phyloP scores from a whole-genome alignment of 2,329 filamentous ascomycete species.

The Fusarium humuli region DNA sequence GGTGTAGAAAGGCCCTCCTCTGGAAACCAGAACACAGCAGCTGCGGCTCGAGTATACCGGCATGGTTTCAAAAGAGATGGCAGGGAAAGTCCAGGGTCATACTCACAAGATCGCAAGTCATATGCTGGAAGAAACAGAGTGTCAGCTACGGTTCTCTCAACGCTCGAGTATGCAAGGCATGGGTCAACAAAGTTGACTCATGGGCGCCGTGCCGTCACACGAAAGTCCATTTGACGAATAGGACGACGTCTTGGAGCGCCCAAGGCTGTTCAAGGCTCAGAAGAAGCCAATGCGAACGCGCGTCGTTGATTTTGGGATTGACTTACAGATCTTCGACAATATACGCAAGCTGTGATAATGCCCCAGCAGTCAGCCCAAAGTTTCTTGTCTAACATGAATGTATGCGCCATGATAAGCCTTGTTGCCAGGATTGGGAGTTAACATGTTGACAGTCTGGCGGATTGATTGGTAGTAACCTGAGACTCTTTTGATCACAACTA shows the following conservation, averaged over 20 bases:
- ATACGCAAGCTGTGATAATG: slow-evolving; percentile 76
- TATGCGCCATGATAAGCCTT: slow-evolving; percentile 26
- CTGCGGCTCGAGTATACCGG: slow-evolving; percentile 19
- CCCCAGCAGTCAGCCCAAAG: slow-evolving; percentile 48
- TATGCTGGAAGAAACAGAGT: slow-evolving; percentile 70
- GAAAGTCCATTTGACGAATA: slow-evolving; percentile 27
- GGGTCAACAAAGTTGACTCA: slow-evolving; percentile 22
- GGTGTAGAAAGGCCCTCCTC: slow-evolving; percentile 23
- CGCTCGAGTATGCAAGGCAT: slow-evolving; percentile 28
- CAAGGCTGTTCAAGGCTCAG: slow-evolving; percentile 21
- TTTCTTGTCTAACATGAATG: slow-evolving; percentile 37
- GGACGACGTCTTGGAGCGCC: slow-evolving; percentile 30
- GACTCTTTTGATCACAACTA: slow-evolving; percentile 28
- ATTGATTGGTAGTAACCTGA: slow-evolving; percentile 27
- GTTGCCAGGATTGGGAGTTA: slow-evolving; percentile 19
- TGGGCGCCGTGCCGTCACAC: slow-evolving; percentile 34
- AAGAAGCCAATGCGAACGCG: slow-evolving; percentile 38
- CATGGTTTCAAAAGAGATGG: slow-evolving; percentile 42
- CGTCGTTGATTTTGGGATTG: slow-evolving; percentile 48
- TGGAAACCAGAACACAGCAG: slow-evolving; percentile 16
- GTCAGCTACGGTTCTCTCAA: slow-evolving; percentile 45
- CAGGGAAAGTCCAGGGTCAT: slow-evolving; percentile 20
- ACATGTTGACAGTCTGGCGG: slow-evolving; percentile 15
- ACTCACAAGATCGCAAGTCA: slow-evolving; percentile 92
- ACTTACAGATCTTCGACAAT: slow-evolving; percentile 91